Evolutionary conservation across 192 early-diverging fungal genomes (phyloP), one percentile per base, ranked within the genome.

Genomic region (Kickxella alabastrina): DNA sequence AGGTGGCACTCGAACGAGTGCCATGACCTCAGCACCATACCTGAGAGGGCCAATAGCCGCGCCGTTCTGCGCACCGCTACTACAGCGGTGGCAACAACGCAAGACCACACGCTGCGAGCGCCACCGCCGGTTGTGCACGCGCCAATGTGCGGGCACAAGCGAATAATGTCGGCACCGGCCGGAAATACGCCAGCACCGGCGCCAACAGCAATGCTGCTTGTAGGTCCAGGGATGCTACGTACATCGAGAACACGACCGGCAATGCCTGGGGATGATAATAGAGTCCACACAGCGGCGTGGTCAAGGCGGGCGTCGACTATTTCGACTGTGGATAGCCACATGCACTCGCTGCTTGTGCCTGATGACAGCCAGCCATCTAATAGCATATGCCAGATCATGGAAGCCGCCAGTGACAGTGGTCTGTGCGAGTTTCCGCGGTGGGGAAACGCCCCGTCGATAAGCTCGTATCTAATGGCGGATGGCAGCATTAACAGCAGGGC

Each of bases 301-400:
- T 10, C 15, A 35, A 58, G 42, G 55, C 63, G 63, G 2, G 63
- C 63, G 10, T 65, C 55, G 14, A 65, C 63, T 4, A 42, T 65
- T 21, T 65, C 62, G 22, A 29, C 50, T n/a, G 45, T 48, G 9
- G 17, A 48, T 21, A 23, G 25, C 21, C 45, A 29, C 27, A 5
- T 45, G 21, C 45, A 48, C 45, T 48, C 45, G 45, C 45, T 48
- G 2, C 45, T 48, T 26, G n/a, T 48, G 9, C 15, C 27, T 10
- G 19, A 19, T 17, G 45, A 48, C 45, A 18, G 40, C 40, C 14
- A 19, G n/a, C n/a, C n/a, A n/a, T n/a, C n/a, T n/a, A n/a, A n/a
- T n/a, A n/a, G n/a, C n/a, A n/a, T n/a, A n/a, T n/a, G n/a, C n/a
- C n/a, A n/a, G n/a, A n/a, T n/a, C n/a, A n/a, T n/a, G n/a, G n/a